A percentile compares a stretch with the other conserved stretches of the same genome.
Conservation (phyloP, 106 monocot genomes). For the Dendrobium chrysotoxum region DNA sequence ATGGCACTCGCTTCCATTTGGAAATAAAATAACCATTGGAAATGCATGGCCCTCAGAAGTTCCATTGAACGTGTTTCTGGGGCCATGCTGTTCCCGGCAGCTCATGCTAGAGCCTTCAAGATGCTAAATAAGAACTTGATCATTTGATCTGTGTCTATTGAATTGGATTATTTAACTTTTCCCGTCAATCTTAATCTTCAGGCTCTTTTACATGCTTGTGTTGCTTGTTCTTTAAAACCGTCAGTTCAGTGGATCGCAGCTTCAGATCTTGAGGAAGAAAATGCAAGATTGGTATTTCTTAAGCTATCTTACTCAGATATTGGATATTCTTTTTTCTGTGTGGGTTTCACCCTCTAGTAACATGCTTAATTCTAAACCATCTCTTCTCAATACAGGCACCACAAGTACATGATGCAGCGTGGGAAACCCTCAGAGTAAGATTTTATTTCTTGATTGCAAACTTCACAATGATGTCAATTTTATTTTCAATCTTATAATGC, state of each 20-base stretch:
- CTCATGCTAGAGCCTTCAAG: too few relatives aligned
- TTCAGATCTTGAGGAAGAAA: conserved; percentile 77
- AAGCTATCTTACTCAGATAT: neutral
- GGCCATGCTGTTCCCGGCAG: too few relatives aligned
- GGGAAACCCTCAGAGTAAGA: conserved; percentile 63
- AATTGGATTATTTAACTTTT: too few relatives aligned
- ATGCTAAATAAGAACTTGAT: too few relatives aligned
- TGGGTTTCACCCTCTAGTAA: too few relatives aligned
- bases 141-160: too few relatives aligned
- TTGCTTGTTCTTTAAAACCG: conserved; percentile 58
- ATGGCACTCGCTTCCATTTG: too few relatives aligned
- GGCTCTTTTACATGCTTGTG: conserved; percentile 78
- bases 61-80: too few relatives aligned
- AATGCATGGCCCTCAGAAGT: too few relatives aligned
- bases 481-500: too few relatives aligned
- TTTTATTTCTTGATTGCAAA: neutral
- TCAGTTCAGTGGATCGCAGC: conserved; percentile 74
- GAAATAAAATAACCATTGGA: too few relatives aligned
- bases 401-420: conserved; percentile 55
- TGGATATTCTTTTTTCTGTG: neutral
- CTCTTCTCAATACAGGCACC: conserved; percentile 39
- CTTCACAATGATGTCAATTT: neutral
- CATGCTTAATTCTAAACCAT: neutral
- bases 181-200: conserved; percentile 12
- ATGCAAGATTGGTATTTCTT: conserved; percentile 37